Base-by-base conservation (phyloP, 2,329 filamentous ascomycete genomes). In the Talaromyces sp. region DNA sequence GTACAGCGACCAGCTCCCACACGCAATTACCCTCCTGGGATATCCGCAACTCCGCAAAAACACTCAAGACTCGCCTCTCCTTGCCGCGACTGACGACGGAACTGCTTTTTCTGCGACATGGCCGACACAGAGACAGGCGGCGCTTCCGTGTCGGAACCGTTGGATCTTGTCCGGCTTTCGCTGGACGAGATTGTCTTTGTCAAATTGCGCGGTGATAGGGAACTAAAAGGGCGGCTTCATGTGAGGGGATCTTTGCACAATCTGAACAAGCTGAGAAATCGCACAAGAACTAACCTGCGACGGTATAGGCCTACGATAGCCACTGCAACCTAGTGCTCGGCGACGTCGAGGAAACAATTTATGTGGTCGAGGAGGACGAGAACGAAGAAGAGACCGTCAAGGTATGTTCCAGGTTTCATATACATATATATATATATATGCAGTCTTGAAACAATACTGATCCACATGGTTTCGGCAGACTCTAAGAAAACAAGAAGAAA, bases 281-380 rank as follows among this genome's bases (percentile, higher is more conserved):
- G n/a, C 44, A 23, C n/a, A 7, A 3, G 47, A 14, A 53, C 50
- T 31, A 16, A 53, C 50, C 16, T n/a, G 50, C 50, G 50, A 23
- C 6, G 50, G 10, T 53, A 31, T 63, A 99, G 95, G 95, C 95
- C 61, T 99, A 99, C 75, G 95, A 99, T 75, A 96, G 92, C 72
- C 95, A 99, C 77, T 99, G 96, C 84, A 99, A 99, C 73, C 79
- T 99, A 52, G 92, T 99, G 5, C 84, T 99, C 5, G 94, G 95
- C 60, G 95, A 99, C 67, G 95, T 98, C 4, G 92, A 97, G 73
- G 95, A 99, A 82, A 98, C 94, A 6, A 92, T 99, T 68, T 99
- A 96, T 74, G 83, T 94, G 36, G 88, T 96, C 4, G 93, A 96
- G 63, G 93, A 96, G 63, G 91, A 96, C 47, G 86, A 89, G 16